Conservation (phyloP, 352 stramenopile genomes). For the Globisporangium lucens region DNA sequence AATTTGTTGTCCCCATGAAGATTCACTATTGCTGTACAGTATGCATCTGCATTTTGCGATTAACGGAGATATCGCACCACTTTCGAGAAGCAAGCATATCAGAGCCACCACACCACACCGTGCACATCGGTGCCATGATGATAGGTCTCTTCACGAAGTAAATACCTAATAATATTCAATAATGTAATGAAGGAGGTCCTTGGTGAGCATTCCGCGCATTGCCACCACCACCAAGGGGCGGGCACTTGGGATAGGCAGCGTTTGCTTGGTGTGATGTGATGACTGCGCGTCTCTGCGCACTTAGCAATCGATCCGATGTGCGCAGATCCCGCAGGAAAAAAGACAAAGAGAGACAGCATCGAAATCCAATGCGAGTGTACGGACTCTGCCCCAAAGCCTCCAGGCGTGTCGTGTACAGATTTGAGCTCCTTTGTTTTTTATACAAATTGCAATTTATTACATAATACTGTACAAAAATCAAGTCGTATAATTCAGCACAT, state of each 20-base stretch:
- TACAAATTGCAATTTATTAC: not conserved
- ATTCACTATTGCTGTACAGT: no score
- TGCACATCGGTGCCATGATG: not conserved
- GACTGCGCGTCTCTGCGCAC: not conserved
- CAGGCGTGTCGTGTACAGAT: not conserved
- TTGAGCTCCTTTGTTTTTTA: not conserved
- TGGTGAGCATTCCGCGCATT: constrained; percentile 1
- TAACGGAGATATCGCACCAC: not conserved
- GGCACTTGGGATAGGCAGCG: not conserved
- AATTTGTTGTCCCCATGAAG: not conserved
- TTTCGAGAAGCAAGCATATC: not conserved
- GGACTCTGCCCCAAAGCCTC: not conserved
- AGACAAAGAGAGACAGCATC: not conserved
- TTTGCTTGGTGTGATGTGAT: not conserved
- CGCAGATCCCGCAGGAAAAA: not conserved
- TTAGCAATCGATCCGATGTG: not conserved
- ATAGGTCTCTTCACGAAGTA: not conserved
- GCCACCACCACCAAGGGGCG: not conserved
- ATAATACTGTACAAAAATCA: not conserved
- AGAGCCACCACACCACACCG: not conserved
- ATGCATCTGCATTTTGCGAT: not conserved
- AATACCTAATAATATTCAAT: no score
- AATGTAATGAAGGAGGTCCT: not conserved
- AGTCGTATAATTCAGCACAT: not conserved
- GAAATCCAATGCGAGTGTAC: not conserved